A percentile compares a stretch with the other conserved stretches of the same genome.
These are phyloP conservation scores for Pelagomonas calceolata DNA, from an alignment of 108 stramenopile genomes.

Conservation along the genomic window DNA sequence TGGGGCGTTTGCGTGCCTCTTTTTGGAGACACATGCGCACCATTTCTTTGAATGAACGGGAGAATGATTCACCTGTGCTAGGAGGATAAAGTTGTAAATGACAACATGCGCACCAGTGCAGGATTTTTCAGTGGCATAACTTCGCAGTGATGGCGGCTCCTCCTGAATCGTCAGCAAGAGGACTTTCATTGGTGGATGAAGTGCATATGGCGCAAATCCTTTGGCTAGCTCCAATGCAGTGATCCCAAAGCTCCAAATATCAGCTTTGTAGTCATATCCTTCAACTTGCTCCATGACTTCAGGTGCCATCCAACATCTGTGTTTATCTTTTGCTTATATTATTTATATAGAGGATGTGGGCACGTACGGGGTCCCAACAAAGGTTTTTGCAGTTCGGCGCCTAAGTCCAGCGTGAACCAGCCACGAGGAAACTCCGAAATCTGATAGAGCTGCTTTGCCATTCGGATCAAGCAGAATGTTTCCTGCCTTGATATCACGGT, in stretches of 20 bases:
- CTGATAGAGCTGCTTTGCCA: slow-evolving; percentile 38
- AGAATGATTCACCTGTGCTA: slow-evolving; percentile 13
- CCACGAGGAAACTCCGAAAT: slow-evolving; percentile 49
- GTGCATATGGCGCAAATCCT: slow-evolving; percentile 93
- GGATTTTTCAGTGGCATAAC: slow-evolving; percentile 59
- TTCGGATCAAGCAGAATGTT: slow-evolving; percentile 67
- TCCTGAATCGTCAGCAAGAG: slow-evolving; percentile 86
- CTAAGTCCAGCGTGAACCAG: slow-evolving; percentile 1
- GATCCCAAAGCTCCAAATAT: slow-evolving; percentile 96
- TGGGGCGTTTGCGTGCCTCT: neutral
- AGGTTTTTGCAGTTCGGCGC: slow-evolving; percentile 1
- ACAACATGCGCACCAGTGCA: neutral
- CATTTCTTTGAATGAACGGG: slow-evolving; percentile 20
- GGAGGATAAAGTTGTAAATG: too few species aligned
- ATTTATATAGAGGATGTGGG: too few species aligned
- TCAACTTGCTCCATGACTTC: slow-evolving; percentile 96
- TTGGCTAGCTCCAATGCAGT: slow-evolving; percentile 96
- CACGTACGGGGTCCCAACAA: slow-evolving; percentile 18
- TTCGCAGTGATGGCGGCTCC: slow-evolving; percentile 76
- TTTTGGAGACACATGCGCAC: slow-evolving; percentile 61
- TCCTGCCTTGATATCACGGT: slow-evolving; percentile 93
- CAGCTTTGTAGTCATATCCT: slow-evolving; percentile 92
- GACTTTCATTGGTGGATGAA: slow-evolving; percentile 91
- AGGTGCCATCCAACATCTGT: slow-evolving; percentile 56
- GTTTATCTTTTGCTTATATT: neutral